These are phyloP conservation scores for Blumeriella jaapii DNA, from an alignment of 2,329 filamentous ascomycete species.

Conservation along the genomic window DNA sequence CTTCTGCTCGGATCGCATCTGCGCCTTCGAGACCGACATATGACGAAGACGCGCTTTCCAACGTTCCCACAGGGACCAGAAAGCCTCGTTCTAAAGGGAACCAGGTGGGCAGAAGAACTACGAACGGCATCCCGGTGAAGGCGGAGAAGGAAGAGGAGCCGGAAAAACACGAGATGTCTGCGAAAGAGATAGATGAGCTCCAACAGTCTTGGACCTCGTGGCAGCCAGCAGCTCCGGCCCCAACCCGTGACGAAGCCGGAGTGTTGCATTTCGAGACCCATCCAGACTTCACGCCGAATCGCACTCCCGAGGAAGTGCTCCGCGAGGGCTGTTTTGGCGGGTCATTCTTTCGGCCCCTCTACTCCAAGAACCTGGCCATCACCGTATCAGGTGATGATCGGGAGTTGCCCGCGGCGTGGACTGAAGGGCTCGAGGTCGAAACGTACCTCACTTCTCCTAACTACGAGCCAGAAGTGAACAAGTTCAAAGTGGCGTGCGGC, in stretches of 20 bases:
- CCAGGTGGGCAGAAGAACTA: background rate
- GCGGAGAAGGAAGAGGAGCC: background rate
- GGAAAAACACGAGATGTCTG: background rate
- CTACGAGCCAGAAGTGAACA: constrained; percentile 40
- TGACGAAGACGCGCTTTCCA: constrained; percentile 1
- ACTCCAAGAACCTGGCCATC: constrained; percentile 14
- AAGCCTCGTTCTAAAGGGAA: background rate
- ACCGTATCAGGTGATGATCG: constrained; percentile 3
- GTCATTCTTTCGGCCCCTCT: constrained; percentile 7
- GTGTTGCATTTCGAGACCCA: constrained; percentile 7
- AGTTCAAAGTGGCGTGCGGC: constrained; percentile 40
- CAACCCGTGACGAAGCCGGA: constrained; percentile 6
- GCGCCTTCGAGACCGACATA: constrained; percentile 3
- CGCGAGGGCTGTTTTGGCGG: constrained; percentile 11
- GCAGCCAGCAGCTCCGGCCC: constrained; percentile 2
- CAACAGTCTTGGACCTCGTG: constrained; percentile 6
- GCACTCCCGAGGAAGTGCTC: constrained; percentile 8
- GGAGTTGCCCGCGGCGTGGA: constrained; percentile 4
- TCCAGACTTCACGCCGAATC: constrained; percentile 7
- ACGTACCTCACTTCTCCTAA: constrained; percentile 7
- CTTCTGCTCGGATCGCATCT: constrained; percentile 7
- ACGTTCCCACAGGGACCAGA: background rate
- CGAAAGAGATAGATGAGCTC: background rate
- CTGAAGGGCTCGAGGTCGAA: background rate
- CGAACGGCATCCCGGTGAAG: no score